Evolutionary conservation across 2,329 filamentous ascomycete genomes (phyloP), one percentile per base, ranked within the genome.

Genomic region (Paecilomyces fulvus): DNA sequence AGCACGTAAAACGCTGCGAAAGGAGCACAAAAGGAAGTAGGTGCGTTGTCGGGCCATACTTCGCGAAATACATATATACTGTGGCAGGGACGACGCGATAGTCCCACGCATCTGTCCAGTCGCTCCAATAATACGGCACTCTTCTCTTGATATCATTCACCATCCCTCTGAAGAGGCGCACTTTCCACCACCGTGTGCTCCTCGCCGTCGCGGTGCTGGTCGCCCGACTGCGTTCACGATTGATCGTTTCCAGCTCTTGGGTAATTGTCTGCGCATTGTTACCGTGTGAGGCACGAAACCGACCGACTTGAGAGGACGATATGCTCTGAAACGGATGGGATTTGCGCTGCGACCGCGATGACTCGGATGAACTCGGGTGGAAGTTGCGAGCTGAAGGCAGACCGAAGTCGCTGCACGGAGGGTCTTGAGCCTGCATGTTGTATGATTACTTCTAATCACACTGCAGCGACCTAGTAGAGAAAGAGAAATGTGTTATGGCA

Each of bases 51-150:
- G 60, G 50, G 52, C 67, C 80, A 67, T 80, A 92, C 89, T 95
- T 95, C 60, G 90, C 90, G 80, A 95, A 95, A 76, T 94, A 95
- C 89, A 95, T 95, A 74, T 95, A 95, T 30, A 95, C 77, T 9
- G 90, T 95, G 14, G 89, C 89, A 1, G 90, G 90, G 43, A 95
- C 81, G 48, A 95, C 89, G 55, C 90, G 83, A 75, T 95, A 95
- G 69, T 95, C 88, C 89, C 89, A 94, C 1, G 90, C 90, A 76
- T 95, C 90, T 17, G 70, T 78, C 88, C 88, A 95, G 72, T 95
- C 90, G 71, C 87, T 92, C 73, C 76, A 78, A 68, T 94, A 95
- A 69, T 81, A 95, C 0, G 90, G 90, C 7, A 81, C 80, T 60
- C 90, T 78, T 57, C 89, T 83, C 61, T 84, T 84, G 31, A 95